Percentiles rank a stretch among this genome's conserved stretches.
Conservation (phyloP, 352 stramenopile species). For the Globisporangium takayamanum region DNA sequence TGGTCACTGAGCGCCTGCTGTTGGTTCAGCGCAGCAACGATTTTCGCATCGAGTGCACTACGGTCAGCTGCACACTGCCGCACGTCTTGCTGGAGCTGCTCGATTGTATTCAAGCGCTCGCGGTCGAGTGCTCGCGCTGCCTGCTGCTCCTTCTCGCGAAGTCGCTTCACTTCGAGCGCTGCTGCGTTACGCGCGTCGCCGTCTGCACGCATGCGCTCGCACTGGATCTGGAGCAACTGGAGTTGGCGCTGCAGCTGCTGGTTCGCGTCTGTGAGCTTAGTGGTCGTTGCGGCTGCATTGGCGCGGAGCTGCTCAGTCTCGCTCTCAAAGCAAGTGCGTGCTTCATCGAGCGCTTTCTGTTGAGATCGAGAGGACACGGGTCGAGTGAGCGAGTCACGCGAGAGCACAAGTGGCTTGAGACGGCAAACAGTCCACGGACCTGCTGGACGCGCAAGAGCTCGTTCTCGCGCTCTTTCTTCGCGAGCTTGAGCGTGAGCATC, state of each 20-base stretch:
- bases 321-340: conserved; percentile 18
- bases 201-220: conserved; percentile 32
- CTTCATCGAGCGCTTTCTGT: conserved; percentile 9
- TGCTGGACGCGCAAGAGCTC: conserved; percentile 41
- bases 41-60: conserved; percentile 21
- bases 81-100: conserved; percentile 30
- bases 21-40: conserved; percentile 18
- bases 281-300: conserved; percentile 9
- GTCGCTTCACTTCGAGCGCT: conserved; percentile 27
- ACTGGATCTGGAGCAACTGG: conserved; percentile 32
- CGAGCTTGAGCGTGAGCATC: conserved; percentile 52
- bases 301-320: conserved; percentile 26
- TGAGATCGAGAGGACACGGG: not conserved
- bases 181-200: conserved; percentile 23
- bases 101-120: conserved; percentile 15
- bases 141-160: conserved; percentile 34
- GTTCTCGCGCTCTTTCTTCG: conserved; percentile 57
- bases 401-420: not conserved
- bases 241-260: conserved; percentile 33
- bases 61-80: conserved; percentile 18
- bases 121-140: conserved; percentile 19
- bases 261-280: conserved; percentile 23
- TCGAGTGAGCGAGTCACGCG: not conserved
- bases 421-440: not conserved
- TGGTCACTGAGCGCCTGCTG: conserved; percentile 17